A percentile compares a stretch with the other conserved stretches of the same genome.
Evolutionary conservation across 768 basidiomycete species (phyloP).

Genomic region (Agaricus blazei): DNA sequence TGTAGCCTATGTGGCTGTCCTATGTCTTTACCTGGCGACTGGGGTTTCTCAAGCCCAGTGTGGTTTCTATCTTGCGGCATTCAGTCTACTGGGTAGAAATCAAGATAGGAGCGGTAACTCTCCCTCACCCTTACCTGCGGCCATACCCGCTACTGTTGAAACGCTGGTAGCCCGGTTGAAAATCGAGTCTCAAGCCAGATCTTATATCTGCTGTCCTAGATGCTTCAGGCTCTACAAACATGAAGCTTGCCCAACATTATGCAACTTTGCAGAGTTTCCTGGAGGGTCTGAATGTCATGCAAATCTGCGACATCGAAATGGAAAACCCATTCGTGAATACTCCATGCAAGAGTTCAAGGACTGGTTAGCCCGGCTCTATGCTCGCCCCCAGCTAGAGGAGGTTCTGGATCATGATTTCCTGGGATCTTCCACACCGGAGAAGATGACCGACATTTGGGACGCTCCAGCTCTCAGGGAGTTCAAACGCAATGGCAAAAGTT

Average conservation of each 20-base stretch:
- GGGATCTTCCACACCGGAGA: not conserved
- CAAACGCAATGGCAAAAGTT: conserved; percentile 8
- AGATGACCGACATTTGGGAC: not conserved
- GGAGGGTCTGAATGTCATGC: not conserved
- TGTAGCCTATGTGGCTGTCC: not conserved
- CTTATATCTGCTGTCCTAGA: no score
- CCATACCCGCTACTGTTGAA: no score
- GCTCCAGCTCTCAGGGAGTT: not conserved
- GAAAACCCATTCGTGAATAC: not conserved
- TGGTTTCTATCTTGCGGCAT: not conserved
- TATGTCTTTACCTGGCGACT: not conserved
- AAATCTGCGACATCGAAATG: not conserved
- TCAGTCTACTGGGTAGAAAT: not conserved
- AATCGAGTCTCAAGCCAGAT: no score
- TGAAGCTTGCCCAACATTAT: not conserved
- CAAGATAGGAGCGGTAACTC: no score
- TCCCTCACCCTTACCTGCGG: no score
- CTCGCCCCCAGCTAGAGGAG: conserved; percentile 15
- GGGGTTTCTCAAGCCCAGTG: not conserved
- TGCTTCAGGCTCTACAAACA: no score
- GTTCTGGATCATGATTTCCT: not conserved
- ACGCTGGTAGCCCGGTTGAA: no score
- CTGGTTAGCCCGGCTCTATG: conserved; percentile 18
- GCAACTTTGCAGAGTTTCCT: not conserved
- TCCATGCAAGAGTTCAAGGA: conserved; percentile 17